Evolutionary conservation across 148 eudicot species (phyloP).

Genomic region (Rhododendron mucronatum): DNA sequence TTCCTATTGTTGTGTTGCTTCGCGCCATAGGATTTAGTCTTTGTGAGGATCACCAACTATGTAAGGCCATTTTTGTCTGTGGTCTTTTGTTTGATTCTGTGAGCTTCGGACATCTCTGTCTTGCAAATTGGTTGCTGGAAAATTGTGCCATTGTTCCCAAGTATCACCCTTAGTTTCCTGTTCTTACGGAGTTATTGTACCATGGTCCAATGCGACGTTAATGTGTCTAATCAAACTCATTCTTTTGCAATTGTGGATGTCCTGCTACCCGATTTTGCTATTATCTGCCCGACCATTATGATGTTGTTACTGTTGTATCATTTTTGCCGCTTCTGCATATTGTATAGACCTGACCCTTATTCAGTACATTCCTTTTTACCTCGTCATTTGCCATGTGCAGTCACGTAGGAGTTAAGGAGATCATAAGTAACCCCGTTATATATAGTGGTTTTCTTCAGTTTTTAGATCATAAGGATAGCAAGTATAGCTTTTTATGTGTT

Average conservation of each 20-base stretch:
- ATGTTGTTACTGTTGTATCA: neutral
- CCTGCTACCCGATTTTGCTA: neutral
- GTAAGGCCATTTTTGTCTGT: neutral
- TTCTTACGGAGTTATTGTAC: constrained; percentile 1
- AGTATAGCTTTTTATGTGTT: neutral
- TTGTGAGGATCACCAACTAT: neutral
- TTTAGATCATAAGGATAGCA: neutral
- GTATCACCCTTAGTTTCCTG: neutral
- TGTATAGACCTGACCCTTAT: neutral
- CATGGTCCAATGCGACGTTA: neutral
- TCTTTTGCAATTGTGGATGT: neutral
- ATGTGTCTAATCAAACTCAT: neutral
- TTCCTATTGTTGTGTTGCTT: neutral
- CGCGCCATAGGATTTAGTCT: neutral
- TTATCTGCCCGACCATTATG: neutral
- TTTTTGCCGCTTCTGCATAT: neutral
- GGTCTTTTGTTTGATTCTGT: neutral
- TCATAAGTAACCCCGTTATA: neutral
- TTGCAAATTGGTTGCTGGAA: neutral
- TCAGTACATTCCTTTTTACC: neutral
- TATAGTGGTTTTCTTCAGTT: neutral
- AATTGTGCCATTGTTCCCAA: neutral
- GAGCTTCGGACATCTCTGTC: neutral
- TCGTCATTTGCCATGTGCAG: neutral
- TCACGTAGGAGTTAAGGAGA: neutral